Conservation (phyloP, 1,139 yeast genomes). For the Geotrichum klebahnii region DNA sequence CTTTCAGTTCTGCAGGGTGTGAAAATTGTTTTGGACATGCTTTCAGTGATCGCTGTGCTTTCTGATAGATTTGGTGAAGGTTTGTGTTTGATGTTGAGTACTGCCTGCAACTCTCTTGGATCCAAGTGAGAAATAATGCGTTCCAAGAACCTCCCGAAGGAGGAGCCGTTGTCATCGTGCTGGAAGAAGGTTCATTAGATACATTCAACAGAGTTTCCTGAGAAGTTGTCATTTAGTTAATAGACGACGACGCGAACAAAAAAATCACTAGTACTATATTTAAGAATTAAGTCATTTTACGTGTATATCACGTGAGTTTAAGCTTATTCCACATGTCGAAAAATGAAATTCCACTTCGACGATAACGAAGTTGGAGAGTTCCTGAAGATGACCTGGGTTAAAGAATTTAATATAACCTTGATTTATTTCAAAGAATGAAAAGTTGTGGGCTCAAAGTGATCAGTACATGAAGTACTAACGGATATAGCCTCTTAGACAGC, state of each 20-base stretch:
- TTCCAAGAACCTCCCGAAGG: slow-evolving; percentile 32
- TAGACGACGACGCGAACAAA: not conserved
- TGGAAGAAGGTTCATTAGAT: not conserved
- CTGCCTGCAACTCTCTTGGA: slow-evolving; percentile 47
- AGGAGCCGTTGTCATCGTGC: not conserved
- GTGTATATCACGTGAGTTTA: not conserved
- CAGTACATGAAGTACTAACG: no score
- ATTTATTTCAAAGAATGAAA: no score
- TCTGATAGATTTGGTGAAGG: slow-evolving; percentile 41
- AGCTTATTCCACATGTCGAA: no score
- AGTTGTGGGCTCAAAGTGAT: no score
- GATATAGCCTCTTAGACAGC: no score
- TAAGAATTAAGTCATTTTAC: not conserved
- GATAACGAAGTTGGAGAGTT: no score
- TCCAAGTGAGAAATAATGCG: slow-evolving; percentile 49
- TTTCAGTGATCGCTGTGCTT: slow-evolving; percentile 49
- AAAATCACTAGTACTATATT: not conserved
- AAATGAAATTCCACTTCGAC: no score
- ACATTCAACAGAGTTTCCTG: not conserved
- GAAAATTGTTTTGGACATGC: slow-evolving; percentile 44
- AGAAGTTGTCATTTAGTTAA: not conserved
- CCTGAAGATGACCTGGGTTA: no score
- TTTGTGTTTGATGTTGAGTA: slow-evolving; percentile 36
- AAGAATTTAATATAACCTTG: no score
- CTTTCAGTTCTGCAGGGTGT: slow-evolving; percentile 51